These are phyloP conservation scores for Phoma sp. DNA, from an alignment of 2,329 filamentous ascomycete species.

Conservation along the genomic window DNA sequence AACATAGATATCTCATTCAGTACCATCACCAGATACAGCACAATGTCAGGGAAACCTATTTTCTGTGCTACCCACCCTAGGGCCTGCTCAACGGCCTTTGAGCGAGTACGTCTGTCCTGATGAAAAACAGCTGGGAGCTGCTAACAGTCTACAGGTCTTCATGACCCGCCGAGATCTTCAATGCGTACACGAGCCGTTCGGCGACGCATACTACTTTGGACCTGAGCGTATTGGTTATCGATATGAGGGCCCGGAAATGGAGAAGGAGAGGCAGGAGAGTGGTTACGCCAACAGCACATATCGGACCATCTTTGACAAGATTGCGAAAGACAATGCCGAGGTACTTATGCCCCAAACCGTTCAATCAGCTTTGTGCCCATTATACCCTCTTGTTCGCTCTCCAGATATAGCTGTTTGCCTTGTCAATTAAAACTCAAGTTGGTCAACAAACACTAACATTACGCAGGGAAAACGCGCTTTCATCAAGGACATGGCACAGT, in stretches of 20 bases:
- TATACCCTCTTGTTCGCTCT: neutral
- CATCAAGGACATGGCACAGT: conserved; percentile 98
- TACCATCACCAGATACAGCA: conserved; percentile 21
- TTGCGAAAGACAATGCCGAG: conserved; percentile 75
- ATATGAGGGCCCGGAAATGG: conserved; percentile 73
- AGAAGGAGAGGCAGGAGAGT: conserved; percentile 59
- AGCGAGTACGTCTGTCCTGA: conserved; percentile 68
- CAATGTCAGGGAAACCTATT: conserved; percentile 79
- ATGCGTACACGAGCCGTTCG: conserved; percentile 94
- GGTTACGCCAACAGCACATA: conserved; percentile 76
- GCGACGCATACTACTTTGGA: conserved; percentile 95
- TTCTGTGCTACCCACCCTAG: conserved; percentile 94
- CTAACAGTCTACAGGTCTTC: conserved; percentile 66
- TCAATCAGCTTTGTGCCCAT: conserved; percentile 14
- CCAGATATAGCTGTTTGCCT: neutral
- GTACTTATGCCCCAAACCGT: conserved; percentile 55
- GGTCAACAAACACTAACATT: conserved; percentile 24
- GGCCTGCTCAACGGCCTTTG: conserved; percentile 96
- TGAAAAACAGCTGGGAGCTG: neutral
- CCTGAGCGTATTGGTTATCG: conserved; percentile 83
- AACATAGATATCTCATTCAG: conserved; percentile 27
- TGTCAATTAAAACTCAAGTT: neutral
- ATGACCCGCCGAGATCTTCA: conserved; percentile 89
- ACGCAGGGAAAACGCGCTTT: conserved; percentile 85
- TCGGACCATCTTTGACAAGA: conserved; percentile 75